Evolutionary conservation across 2,329 filamentous ascomycete species (phyloP), one percentile per base, ranked within the genome.

Genomic region (Pyrenochaeta sp.): DNA sequence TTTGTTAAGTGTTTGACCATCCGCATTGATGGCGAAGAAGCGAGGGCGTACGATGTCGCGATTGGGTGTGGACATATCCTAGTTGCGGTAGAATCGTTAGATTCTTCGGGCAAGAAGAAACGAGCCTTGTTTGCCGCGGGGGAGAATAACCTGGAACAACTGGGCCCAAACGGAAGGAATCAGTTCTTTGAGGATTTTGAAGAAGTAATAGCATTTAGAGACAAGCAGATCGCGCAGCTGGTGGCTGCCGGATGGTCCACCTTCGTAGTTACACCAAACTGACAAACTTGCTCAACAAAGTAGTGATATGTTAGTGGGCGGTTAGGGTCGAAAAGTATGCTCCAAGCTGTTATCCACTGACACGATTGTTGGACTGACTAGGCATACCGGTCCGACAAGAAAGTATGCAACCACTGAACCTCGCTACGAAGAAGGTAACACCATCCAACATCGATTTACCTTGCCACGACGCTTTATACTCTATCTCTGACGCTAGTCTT

Each of bases 11-110:
- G 54, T 15, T 51, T 69, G 7, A 50, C 54, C 4, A 53, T 73
- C 7, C 14, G 18, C 9, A 67, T 73, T 29, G 39, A 67, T 31
- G 70, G 66, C 0, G 12, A 45, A 5, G 45, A 56, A 5, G 64
- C 64, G 11, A 33, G 2, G 0, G 67, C 64, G 21, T 62, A 49
- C 15, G 60, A 70, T 60, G 63, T 74, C 5, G 65, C 66, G 0
- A 44, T 73, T 29, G 72, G 72, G 3, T 52, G 50, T 47, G 71
- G 67, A 7, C 66, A 74, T 50, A 36, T 74, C 5, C 14, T 74
- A 10, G 63, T 72, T 3, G 69, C 69, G 11, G 69, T 61, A 1
- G 60, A 66, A 40, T 46, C 56, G 17, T 21, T 35, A 17, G 45
- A 20, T 7, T 21, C 30, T 15, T 51, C 21, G 10, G 44, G 18